These are phyloP conservation scores for Withania somnifera DNA, from an alignment of 305 asterid species.

Conservation along the genomic window DNA sequence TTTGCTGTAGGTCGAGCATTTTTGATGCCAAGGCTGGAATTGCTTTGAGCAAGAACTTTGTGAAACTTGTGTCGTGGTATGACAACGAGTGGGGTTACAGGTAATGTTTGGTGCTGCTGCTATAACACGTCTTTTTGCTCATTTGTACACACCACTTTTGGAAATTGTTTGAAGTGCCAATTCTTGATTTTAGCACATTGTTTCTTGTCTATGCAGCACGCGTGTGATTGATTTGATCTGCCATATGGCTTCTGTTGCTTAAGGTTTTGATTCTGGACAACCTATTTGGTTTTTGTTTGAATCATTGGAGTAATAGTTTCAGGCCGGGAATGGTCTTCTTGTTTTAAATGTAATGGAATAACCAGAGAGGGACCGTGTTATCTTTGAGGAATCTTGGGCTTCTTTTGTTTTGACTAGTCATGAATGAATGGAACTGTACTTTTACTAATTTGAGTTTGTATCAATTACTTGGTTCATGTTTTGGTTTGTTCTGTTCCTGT, in stretches of 20 bases:
- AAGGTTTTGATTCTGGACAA: slow-evolving; percentile 4
- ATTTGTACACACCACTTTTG: background rate
- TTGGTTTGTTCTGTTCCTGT: too few relatives aligned
- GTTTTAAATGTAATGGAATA: background rate
- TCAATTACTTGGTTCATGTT: background rate
- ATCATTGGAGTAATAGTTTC: background rate
- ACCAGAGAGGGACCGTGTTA: background rate
- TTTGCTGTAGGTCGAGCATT: slow-evolving; percentile 50
- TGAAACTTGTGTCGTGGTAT: slow-evolving; percentile 70
- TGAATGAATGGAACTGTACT: background rate
- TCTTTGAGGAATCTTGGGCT: background rate
- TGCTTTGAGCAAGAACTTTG: slow-evolving; percentile 48
- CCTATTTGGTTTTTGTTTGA: background rate
- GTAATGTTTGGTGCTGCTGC: slow-evolving; percentile 14
- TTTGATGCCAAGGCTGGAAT: slow-evolving; percentile 80
- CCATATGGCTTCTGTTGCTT: slow-evolving; percentile 52
- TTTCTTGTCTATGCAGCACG: slow-evolving; percentile 26
- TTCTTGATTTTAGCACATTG: background rate
- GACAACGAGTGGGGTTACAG: slow-evolving; percentile 75
- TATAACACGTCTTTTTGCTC: background rate
- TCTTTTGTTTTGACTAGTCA: background rate
- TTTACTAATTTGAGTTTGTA: background rate
- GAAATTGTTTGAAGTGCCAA: too few relatives aligned
- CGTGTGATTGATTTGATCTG: slow-evolving; percentile 58
- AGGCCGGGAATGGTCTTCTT: background rate